Evolutionary conservation across 225 moss, liverwort and hornwort species (phyloP), one percentile per base, ranked within the genome.

Genomic region (Marchantia polymorpha): DNA sequence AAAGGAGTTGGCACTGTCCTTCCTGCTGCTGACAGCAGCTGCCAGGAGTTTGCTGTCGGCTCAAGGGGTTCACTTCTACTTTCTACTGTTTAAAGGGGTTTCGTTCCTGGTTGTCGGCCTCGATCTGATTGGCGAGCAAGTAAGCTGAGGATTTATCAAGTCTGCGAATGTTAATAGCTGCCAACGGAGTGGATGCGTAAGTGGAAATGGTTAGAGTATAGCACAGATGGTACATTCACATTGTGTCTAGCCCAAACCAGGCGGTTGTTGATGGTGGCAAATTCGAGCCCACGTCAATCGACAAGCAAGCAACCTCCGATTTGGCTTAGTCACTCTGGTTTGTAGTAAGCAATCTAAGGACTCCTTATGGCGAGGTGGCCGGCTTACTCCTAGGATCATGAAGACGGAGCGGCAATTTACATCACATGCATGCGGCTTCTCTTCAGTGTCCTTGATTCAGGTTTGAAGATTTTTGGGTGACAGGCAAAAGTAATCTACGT

Each of bases 61-160:
- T 12, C 86, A 89, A 84, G 89, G 89, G 50, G 89, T 89, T 52
- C 89, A 89, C 78, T 89, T 89, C 58, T 89, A 89, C 78, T 89
- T 89, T 55, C 81, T 89, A 25, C 82, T 89, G 15, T 89, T 89
- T 63, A 86, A 89, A 85, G 89, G 89, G 55, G 49, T 89, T 59
- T 84, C 89, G 26, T 89, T 89, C 84, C 61, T 89, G 49, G 89
- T 86, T 64, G 89, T 89, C 65, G 89, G 89, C 49, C 79, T 89
- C 71, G 89, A 89, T 83, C 89, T 89, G 58, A 89, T 89, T 26
- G 89, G 89, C 59, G 89, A 89, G 78, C 89, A 89, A 89, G 89
- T 86, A 71, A 89, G 89, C 84, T 89, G 80, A 89, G 79, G 55
- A 65, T 78, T 30, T 26, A 14, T 65, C 39, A 77, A 66, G 56